Evolutionary conservation across 805 yeast genomes (phyloP), one percentile per base, ranked within the genome.

Genomic region (Teunomyces pallodes): DNA sequence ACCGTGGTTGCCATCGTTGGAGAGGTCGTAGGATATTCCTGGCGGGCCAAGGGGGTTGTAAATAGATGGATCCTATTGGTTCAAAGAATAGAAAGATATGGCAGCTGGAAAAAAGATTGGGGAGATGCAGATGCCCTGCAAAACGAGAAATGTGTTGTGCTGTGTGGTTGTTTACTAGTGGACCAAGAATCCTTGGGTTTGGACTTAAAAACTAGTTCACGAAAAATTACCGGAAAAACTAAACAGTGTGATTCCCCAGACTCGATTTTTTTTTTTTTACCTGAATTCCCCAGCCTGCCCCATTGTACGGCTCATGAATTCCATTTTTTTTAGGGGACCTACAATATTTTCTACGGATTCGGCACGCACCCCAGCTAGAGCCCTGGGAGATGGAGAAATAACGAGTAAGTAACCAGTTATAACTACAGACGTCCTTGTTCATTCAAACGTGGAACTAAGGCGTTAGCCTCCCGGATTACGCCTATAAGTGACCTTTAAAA

Each of bases 181-280:
- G 16, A 32, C 35, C 17, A 32, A 32, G 17, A 32, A 32, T n/a
- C 14, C 35, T 32, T 32, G 35, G 35, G 14, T 20, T 29, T 14
- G 17, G 35, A 32, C 13, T 12, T 36, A 13, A 10, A 36, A 36
- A 36, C 26, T 20, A 36, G 28, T 36, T 12, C 10, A 36, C 39
- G 39, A 36, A 36, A 36, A 36, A 36, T 36, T 36, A 36, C 13
- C 39, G 39, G 39, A 36, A 36, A 36, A 36, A 36, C 39, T 36
- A 17, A 8, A 16, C 26, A 36, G 12, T 12, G 16, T 36, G 39
- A 36, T 36, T 36, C 39, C 39, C 39, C 39, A 36, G 39, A 36
- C 39, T 36, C 27, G 26, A 12, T 7, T 16, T 14, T 13, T 35
- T 36, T 36, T 36, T 36, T 36, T 36, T 36, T 20, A 26, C 20